Evolutionary conservation across 2,329 filamentous ascomycete species (phyloP), one percentile per base, ranked within the genome.

Genomic region (Fusarium clavum): DNA sequence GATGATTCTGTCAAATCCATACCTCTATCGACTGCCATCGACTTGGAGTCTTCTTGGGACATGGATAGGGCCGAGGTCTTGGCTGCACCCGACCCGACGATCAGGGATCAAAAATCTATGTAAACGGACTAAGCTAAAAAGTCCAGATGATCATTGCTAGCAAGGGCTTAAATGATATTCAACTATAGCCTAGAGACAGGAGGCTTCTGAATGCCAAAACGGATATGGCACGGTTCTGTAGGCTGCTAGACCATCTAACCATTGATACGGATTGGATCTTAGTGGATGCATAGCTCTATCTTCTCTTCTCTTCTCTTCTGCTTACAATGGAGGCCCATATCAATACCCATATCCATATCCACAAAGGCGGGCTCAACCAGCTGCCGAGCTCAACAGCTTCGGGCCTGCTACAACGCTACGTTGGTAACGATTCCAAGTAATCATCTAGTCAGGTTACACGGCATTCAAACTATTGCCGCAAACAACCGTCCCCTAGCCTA

Each of bases 31-130:
- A 38, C 24, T 40, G 41, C n/a, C 20, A 51, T 34, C 25, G 47
- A 44, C 16, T 41, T 22, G 34, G 10, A 38, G 18, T 38, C 34
- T 38, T 38, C 34, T 12, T 38, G 10, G 34, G 13, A 44, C 41
- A 22, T 44, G 14, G 41, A 44, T 22, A 29, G 24, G 38, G 49
- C 34, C 49, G 49, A 64, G 44, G 63, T 41, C 44, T 55, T 48
- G 55, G 61, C 43, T 66, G 47, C 55, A 49, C 38, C 25, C 30
- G 38, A 46, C 13, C 47, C 43, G 61, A 43, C 10, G 62, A 61
- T 65, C 55, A 66, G 54, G 61, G 61, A 66, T 61, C 61, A 65
- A 22, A 61, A n/a, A n/a, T n/a, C 6, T n/a, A 38, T 38, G 34
- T 38, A 38, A 38, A 38, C 34, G 18, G 29, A 47, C 57, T 61